These are phyloP conservation scores for Desmodesmus armatus DNA, from an alignment of 139 green algal genomes.

Conservation along the genomic window DNA sequence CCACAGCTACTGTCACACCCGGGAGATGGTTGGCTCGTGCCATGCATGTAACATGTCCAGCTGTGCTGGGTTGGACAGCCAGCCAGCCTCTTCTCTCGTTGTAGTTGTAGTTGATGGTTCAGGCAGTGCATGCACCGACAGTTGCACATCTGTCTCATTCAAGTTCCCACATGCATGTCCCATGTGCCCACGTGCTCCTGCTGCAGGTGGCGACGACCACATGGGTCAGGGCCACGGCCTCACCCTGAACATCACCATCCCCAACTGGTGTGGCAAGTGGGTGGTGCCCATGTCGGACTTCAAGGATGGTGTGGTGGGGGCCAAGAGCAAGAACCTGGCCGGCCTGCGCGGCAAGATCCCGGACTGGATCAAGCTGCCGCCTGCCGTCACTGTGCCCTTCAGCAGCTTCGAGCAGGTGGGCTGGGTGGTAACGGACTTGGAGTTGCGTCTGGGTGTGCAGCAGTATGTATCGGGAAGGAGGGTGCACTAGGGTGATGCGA, in stretches of 20 bases:
- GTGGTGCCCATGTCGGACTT: slow-evolving; percentile 91
- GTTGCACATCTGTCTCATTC: background rate
- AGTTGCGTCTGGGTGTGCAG: background rate
- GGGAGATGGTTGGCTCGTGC: no score
- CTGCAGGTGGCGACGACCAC: background rate
- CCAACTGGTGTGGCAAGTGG: slow-evolving; percentile 87
- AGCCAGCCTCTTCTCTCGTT: background rate
- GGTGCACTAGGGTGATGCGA: no score
- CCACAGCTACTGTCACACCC: no score
- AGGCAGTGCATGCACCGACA: no score
- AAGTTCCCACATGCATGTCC: no score
- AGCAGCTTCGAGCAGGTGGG: slow-evolving; percentile 89
- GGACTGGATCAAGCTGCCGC: slow-evolving; percentile 86
- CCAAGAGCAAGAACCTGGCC: slow-evolving; percentile 97
- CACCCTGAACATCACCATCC: slow-evolving; percentile 72
- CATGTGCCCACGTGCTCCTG: background rate
- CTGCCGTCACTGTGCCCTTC: slow-evolving; percentile 95
- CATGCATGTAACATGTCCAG: no score
- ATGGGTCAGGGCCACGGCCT: background rate
- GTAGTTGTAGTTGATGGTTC: background rate
- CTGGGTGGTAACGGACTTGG: no score
- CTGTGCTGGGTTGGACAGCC: no score
- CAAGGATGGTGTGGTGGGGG: slow-evolving; percentile 90
- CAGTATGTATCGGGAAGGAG: no score
- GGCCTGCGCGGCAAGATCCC: slow-evolving; percentile 89